A percentile compares a stretch with the other conserved stretches of the same genome.
Conservation (phyloP, 2,329 filamentous ascomycete genomes). For the Alternaria consortialis region DNA sequence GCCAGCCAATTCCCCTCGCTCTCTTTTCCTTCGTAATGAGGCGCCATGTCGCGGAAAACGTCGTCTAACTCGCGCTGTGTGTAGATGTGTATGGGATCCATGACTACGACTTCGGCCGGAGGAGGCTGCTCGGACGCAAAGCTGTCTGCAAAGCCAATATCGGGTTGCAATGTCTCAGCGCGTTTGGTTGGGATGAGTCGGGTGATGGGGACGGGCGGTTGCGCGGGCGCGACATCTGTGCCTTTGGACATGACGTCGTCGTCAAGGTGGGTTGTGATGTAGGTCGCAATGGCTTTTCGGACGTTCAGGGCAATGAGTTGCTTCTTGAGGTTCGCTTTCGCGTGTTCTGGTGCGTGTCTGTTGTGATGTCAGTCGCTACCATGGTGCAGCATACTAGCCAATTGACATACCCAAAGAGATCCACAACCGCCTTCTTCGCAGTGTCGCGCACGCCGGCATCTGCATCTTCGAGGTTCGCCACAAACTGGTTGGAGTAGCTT, state of each 20-base stretch:
- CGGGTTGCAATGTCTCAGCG: conserved; percentile 50
- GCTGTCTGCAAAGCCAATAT: conserved; percentile 55
- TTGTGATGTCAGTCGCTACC: conserved; percentile 25
- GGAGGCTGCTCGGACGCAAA: conserved; percentile 64
- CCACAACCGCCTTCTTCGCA: conserved; percentile 83
- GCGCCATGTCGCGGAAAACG: conserved; percentile 80
- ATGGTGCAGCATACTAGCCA: background rate
- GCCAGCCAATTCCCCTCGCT: conserved; percentile 90
- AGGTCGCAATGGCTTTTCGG: conserved; percentile 82
- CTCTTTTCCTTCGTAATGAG: conserved; percentile 85
- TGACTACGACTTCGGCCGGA: conserved; percentile 71
- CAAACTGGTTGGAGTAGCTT: conserved; percentile 80
- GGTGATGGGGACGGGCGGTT: conserved; percentile 32
- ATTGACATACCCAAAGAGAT: conserved; percentile 76
- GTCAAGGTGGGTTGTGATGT: conserved; percentile 79
- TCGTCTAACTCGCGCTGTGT: conserved; percentile 90
- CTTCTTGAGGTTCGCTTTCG: conserved; percentile 87
- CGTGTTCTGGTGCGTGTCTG: conserved; percentile 79
- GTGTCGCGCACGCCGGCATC: conserved; percentile 86
- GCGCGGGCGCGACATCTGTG: conserved; percentile 31
- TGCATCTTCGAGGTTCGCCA: conserved; percentile 88
- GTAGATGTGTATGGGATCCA: conserved; percentile 85
- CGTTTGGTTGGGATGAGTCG: conserved; percentile 46
- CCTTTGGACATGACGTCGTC: conserved; percentile 64
- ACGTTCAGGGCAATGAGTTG: conserved; percentile 87